Evolutionary conservation across 352 stramenopile genomes (phyloP), one percentile per base, ranked within the genome.

Genomic region (Phytophthora tentaculata): DNA sequence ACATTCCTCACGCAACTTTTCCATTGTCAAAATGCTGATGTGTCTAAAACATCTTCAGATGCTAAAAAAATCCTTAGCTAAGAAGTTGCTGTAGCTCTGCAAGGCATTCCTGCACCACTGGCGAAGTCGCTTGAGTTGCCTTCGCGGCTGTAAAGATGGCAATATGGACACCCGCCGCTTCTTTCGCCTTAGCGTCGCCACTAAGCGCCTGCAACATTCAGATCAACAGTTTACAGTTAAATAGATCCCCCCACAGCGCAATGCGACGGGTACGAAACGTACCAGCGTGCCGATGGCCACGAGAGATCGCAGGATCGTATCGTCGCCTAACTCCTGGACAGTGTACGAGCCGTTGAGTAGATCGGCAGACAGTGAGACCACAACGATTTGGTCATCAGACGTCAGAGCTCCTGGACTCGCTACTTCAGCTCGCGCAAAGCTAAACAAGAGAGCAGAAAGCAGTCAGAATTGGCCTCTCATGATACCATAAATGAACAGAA

Each of bases 291-390:
- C 88, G 29, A 94, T 79, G 5, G 86, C 64, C 26, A 92, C 74
- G 17, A 95, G 65, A 9, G 77, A 78, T 51, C 88, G 85, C 51
- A 93, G 67, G 51, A 94, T 79, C 5, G 84, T 80, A 57, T 95
- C 86, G 60, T 95, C 86, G n/a, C 83, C 83, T n/a, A 91, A 62
- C 45, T 92, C 80, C 43, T 86, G 69, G 17, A 95, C 60, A 13
- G 79, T 69, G 26, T 74, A 74, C 9, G 80, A 61, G 22, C 81
- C 73, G 45, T 86, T 87, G 20, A 92, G 54, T 22, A 91, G 62
- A 19, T 83, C 74, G 57, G 80, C 84, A 1, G 75, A 71, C 23
- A 83, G 55, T 2, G 83, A 88, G 39, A 81, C 73, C 32, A 91
- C 65, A 2, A 80, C 66, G 0, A 89, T 63, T 24, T 78, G 67